A percentile compares a stretch with the other conserved stretches of the same genome.
Conservation (phyloP, 495 filamentous ascomycete genomes). For the Lasiosphaeris hirsuta region DNA sequence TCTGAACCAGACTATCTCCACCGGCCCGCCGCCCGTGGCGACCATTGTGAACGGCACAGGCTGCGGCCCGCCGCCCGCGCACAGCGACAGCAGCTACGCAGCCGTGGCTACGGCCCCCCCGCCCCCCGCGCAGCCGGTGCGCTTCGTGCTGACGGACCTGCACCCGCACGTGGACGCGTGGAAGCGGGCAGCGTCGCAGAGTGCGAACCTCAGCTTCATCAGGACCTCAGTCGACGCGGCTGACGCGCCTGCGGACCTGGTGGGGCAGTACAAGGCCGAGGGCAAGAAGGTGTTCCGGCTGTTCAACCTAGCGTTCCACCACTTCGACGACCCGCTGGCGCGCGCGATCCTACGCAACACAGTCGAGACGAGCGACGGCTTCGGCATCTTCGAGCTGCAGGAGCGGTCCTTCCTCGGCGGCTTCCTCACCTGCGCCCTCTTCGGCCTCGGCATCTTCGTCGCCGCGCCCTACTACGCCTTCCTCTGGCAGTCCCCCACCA, state of each 20-base stretch:
- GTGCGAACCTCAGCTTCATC: slow-evolving; percentile 53
- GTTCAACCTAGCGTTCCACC: slow-evolving; percentile 74
- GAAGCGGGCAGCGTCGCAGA: slow-evolving; percentile 47
- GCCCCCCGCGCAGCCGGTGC: slow-evolving; percentile 33
- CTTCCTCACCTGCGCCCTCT: slow-evolving; percentile 51
- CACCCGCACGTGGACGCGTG: slow-evolving; percentile 64
- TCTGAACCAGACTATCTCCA: slow-evolving; percentile 45
- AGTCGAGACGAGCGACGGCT: slow-evolving; percentile 59
- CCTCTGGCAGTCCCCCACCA: slow-evolving; percentile 50
- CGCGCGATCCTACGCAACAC: slow-evolving; percentile 57
- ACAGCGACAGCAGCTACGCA: background rate
- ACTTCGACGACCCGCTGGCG: slow-evolving; percentile 65
- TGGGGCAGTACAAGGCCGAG: slow-evolving; percentile 34
- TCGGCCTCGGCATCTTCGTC: slow-evolving; percentile 53
- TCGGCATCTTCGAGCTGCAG: slow-evolving; percentile 74
- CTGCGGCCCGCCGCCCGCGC: background rate
- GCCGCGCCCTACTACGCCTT: slow-evolving; percentile 56
- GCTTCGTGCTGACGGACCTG: slow-evolving; percentile 68
- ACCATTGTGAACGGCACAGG: slow-evolving; percentile 24
- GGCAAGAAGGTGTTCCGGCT: slow-evolving; percentile 56
- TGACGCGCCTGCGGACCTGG: slow-evolving; percentile 44
- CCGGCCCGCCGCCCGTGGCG: slow-evolving; percentile 1
- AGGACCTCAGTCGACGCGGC: slow-evolving; percentile 59
- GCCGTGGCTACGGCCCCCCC: slow-evolving; percentile 17
- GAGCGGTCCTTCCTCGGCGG: slow-evolving; percentile 52